Base-by-base conservation (phyloP, 2,329 filamentous ascomycete species). In the Monosporascus sp. region DNA sequence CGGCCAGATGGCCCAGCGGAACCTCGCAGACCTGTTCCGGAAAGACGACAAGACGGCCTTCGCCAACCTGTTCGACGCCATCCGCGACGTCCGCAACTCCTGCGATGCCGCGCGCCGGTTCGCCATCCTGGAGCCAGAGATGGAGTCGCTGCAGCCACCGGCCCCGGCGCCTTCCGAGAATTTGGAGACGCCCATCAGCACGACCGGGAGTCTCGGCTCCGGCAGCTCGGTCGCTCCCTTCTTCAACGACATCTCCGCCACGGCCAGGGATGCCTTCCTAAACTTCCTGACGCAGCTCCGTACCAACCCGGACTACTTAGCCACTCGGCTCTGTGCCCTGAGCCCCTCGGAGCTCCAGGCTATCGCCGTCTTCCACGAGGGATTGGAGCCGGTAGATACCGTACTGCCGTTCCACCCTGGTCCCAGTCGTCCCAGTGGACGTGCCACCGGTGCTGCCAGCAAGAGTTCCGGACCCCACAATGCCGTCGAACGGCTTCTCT, bases 251-350 rank as follows among this genome's bases (percentile, higher is more conserved):
- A 81, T 97, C 48, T 89, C 91, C 49, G 77, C 83, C 52, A 84
- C 87, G 57, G 84, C 90, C 52, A 80, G 89, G 65, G 83, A 90
- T 56, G 83, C 86, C 44, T 83, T 97, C 54, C 68, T 97, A 54
- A 82, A 84, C 57, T 93, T 97, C 65, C 74, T 97, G 62, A 86
- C 83, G 48, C 83, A 90, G 70, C 81, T 97, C 57, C 85, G 93
- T 62, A 91, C 88, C 57, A 92, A 96, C 68, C 86, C 90, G 38
- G 85, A 92, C 64, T 97, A 95, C 71, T 71, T 99, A 69, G 90
- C 93, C 64, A 85, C 88, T 58, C 84, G 92, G 59, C 80, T 99
- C 59, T 85, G 84, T 67, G 84, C 82, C 63, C 77, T 99, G 60
- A 85, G 85, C 51, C 83, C 85, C 54, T 74, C 84, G 56, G 92